A percentile compares a stretch with the other conserved stretches of the same genome.
Conservation (phyloP, 192 early-diverging fungal genomes). For the Umbelopsis vinacea region DNA sequence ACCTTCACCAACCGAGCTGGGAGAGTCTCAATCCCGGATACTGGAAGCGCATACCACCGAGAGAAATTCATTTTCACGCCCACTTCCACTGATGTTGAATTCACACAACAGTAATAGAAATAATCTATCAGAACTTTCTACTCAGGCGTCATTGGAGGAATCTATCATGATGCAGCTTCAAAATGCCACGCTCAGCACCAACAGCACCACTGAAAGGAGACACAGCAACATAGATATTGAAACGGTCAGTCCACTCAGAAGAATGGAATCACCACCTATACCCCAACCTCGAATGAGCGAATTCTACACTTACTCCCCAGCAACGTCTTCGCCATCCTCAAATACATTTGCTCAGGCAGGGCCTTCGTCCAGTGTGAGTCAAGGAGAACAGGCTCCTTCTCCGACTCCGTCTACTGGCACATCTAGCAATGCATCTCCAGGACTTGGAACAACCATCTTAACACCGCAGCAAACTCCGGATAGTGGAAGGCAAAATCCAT, state of each 20-base stretch:
- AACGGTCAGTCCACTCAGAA: neutral
- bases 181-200: neutral
- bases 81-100: slow-evolving; percentile 1
- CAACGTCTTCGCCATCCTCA: neutral
- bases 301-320: neutral
- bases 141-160: neutral
- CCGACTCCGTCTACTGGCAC: neutral
- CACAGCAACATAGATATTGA: neutral
- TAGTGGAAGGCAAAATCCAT: neutral
- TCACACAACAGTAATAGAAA: neutral
- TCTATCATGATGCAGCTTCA: slow-evolving; percentile 4
- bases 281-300: neutral
- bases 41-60: neutral
- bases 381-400: neutral
- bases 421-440: neutral
- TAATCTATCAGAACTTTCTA: neutral
- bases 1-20: neutral
- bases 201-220: neutral
- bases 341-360: neutral
- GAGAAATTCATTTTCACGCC: neutral
- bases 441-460: neutral
- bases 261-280: neutral
- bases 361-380: neutral
- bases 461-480: neutral
- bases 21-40: slow-evolving; percentile 1